A percentile compares a stretch with the other conserved stretches of the same genome.
These are phyloP conservation scores for Mucor piriformis DNA, from an alignment of 371 early-diverging fungal species.

Conservation along the genomic window DNA sequence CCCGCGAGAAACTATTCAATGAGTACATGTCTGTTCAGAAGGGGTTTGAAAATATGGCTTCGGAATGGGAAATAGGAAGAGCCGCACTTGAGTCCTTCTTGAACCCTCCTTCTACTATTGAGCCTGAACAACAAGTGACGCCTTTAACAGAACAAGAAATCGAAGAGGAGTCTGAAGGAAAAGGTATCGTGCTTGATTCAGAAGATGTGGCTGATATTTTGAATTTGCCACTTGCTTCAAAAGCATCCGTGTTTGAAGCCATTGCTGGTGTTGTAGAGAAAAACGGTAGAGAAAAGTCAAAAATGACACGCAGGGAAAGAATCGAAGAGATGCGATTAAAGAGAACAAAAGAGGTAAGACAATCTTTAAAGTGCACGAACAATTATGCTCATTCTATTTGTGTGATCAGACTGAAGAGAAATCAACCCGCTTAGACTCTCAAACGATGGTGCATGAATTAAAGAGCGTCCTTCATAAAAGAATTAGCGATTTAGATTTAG, in stretches of 20 bases:
- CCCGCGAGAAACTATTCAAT: constrained; percentile 24
- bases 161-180: constrained; percentile 30
- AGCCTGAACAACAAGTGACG: not conserved
- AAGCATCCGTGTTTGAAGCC: constrained; percentile 51
- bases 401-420: constrained; percentile 31
- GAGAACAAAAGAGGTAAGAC: constrained; percentile 52
- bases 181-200: constrained; percentile 27
- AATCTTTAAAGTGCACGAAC: no score
- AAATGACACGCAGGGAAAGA: constrained; percentile 61
- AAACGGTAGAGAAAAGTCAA: constrained; percentile 31
- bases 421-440: constrained; percentile 37
- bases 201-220: constrained; percentile 41
- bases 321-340: constrained; percentile 57
- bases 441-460: constrained; percentile 66
- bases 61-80: constrained; percentile 52
- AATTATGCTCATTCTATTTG: not conserved
- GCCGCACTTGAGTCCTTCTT: constrained; percentile 33
- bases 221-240: constrained; percentile 43
- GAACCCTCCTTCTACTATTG: constrained; percentile 18
- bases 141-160: not conserved
- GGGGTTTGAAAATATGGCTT: constrained; percentile 37
- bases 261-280: constrained; percentile 43
- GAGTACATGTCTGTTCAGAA: constrained; percentile 46
- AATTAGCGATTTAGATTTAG: constrained; percentile 37
- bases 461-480: constrained; percentile 63